Evolutionary conservation across 192 early-diverging fungal genomes (phyloP), one percentile per base, ranked within the genome.

Genomic region (Podila horticola): DNA sequence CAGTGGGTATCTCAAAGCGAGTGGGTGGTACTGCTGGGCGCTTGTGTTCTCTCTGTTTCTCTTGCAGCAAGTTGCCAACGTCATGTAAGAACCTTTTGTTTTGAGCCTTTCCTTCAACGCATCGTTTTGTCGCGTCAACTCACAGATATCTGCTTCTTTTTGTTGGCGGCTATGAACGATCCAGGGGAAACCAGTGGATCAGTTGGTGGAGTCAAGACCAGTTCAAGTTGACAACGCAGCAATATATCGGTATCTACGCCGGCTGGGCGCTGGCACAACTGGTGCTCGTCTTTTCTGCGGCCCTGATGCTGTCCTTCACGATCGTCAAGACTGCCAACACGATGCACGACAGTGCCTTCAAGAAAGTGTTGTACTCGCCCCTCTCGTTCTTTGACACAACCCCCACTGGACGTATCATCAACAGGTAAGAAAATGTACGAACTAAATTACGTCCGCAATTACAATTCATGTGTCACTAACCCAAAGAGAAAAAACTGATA

Each of bases 331-430:
- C 93, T 24, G 91, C 92, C 9, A 74, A 85, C 26, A 62, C 67
- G 1, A 84, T 92, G 29, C 93, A 95, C 64, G 75, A 85, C 20
- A 64, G 83, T 15, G 90, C 95, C 81, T 87, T 95, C 72, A 70
- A 88, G 24, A 89, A 83, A n/a, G 88, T 81, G 1, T 51, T 81
- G n/a, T 68, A 55, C 24, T 91, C 95, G 1, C 91, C 93, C 58
- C 87, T 96, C 12, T 85, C 91, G 4, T 98, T 97, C 89, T 98
- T 95, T 74, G 95, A 97, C 67, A 91, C 90, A 7, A 94, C 93
- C 11, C 95, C 97, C 10, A 75, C 94, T 24, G 95, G 95, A 33
- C 90, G 93, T 20, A 93, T 97, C 55, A 84, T 97, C 64, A 98
- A 97, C 87, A 85, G 97, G 57, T 71, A 67, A 62, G 0, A 45